Conservation (phyloP, 2,329 filamentous ascomycete genomes). For the Alternaria conjuncta region DNA sequence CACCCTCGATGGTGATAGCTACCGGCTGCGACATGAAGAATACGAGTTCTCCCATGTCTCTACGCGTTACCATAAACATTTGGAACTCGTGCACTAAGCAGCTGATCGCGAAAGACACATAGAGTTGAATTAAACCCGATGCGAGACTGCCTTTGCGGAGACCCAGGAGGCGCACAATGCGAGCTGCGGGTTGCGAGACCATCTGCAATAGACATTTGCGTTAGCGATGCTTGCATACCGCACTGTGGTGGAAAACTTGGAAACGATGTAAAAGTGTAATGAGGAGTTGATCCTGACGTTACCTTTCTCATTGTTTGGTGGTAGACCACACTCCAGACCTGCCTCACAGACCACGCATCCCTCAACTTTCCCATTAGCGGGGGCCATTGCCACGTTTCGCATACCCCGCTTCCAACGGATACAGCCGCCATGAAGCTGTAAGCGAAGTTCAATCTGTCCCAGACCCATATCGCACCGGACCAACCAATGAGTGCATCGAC, state of each 20-base stretch:
- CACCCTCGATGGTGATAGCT: not conserved
- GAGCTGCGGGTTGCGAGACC: constrained; percentile 3
- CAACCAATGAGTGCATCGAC: not conserved
- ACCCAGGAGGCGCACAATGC: not conserved
- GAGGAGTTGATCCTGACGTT: not conserved
- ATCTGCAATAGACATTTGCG: not conserved
- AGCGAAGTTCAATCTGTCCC: too few relatives aligned
- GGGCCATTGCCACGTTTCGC: constrained; percentile 11
- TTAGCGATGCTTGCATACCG: not conserved
- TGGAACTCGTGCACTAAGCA: constrained; percentile 4
- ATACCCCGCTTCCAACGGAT: not conserved
- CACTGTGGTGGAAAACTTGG: not conserved
- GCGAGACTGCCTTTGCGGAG: not conserved
- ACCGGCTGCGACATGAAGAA: constrained; percentile 7
- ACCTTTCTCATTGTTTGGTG: constrained; percentile 12
- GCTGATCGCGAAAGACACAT: constrained; percentile 5
- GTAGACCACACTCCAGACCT: constrained; percentile 9
- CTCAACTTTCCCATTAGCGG: not conserved
- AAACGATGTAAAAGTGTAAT: not conserved
- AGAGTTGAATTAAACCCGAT: not conserved
- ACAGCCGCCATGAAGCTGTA: not conserved
- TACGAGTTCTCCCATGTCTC: constrained; percentile 5
- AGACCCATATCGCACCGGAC: not conserved
- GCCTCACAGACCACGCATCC: constrained; percentile 3
- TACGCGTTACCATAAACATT: constrained; percentile 12